Conservation (phyloP, 257 asterid genomes). For the Ilex asprella region DNA sequence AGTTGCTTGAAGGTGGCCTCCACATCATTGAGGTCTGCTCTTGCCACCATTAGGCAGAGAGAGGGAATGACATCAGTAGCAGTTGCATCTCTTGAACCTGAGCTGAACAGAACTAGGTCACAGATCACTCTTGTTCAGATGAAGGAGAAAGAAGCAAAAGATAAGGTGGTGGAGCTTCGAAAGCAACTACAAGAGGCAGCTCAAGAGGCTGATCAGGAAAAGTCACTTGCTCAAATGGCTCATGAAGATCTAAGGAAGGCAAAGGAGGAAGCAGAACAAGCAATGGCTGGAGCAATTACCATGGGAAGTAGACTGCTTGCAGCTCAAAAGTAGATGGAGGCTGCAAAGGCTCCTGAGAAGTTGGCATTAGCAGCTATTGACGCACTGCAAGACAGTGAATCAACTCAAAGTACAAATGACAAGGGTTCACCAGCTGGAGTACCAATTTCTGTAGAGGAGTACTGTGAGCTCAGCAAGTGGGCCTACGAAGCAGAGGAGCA, state of each 20-base stretch:
- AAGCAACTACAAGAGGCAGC: constrained; percentile 66
- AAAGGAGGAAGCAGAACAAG: constrained; percentile 71
- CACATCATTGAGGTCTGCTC: constrained; percentile 49
- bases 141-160: constrained; percentile 67
- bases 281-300: constrained; percentile 58
- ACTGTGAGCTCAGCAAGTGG: constrained; percentile 74
- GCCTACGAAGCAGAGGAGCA: constrained; percentile 87
- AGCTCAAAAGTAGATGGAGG: constrained; percentile 82
- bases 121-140: constrained; percentile 47
- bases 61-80: constrained; percentile 82
- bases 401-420: constrained; percentile 26
- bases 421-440: constrained; percentile 48
- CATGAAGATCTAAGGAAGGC: constrained; percentile 58
- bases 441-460: constrained; percentile 66
- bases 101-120: constrained; percentile 49
- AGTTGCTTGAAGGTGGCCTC: constrained; percentile 65
- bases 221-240: constrained; percentile 37
- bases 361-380: constrained; percentile 76
- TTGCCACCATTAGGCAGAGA: constrained; percentile 50
- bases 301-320: constrained; percentile 59
- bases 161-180: constrained; percentile 62
- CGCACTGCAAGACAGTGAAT: constrained; percentile 73
- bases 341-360: constrained; percentile 80
- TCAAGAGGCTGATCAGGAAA: constrained; percentile 58
- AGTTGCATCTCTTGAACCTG: constrained; percentile 75